Percentiles rank a stretch among this genome's conserved stretches.
Evolutionary conservation across 83 land plant genomes (phyloP).

Genomic region (Isoetes engelmannii): DNA sequence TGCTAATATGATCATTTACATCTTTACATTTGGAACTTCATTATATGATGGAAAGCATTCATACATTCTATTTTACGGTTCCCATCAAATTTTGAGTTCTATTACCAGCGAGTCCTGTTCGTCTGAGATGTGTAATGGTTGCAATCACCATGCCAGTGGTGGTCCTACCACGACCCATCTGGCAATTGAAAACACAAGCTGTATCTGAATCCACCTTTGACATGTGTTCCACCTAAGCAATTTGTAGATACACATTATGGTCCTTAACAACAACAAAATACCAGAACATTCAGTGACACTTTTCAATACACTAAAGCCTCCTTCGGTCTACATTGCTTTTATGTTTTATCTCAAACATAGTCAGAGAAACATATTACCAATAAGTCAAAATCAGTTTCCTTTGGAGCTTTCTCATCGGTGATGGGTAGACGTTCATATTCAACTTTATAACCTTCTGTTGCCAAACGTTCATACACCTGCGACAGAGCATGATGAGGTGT

Average conservation of each 20-base stretch:
- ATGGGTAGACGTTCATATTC: conserved; percentile 93
- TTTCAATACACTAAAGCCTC: not conserved
- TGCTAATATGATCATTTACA: too few relatives aligned
- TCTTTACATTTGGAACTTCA: too few relatives aligned
- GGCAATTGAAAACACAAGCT: conserved; percentile 88
- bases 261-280: not conserved
- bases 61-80: too few relatives aligned
- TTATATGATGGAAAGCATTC: too few relatives aligned
- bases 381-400: conserved; percentile 86
- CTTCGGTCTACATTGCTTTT: not conserved
- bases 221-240: conserved; percentile 60
- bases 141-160: conserved; percentile 99
- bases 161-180: conserved; percentile 97
- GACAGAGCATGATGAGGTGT: not conserved
- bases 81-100: too few relatives aligned
- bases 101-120: conserved; percentile 43
- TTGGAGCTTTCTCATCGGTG: conserved; percentile 96
- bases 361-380: conserved; percentile 34
- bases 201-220: conserved; percentile 62
- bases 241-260: not conserved
- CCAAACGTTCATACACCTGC: conserved; percentile 88
- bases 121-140: conserved; percentile 71
- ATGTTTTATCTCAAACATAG: not conserved
- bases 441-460: conserved; percentile 65
- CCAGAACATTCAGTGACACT: not conserved